A percentile compares a stretch with the other conserved stretches of the same genome.
Evolutionary conservation across 106 monocot species (phyloP).

Genomic region (Acorus gramineus): DNA sequence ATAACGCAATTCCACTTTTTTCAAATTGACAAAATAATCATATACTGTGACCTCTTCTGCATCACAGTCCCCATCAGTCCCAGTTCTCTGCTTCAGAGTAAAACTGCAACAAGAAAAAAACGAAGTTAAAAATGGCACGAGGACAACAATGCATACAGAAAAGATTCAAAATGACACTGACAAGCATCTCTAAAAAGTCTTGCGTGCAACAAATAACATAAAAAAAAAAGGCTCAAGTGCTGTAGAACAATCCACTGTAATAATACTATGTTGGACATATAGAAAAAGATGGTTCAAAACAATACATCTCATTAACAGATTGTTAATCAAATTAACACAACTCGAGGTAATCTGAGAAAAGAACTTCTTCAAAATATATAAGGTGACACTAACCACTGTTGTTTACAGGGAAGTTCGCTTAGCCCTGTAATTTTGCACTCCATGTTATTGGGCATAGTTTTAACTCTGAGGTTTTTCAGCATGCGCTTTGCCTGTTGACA

Average conservation of each 20-base stretch:
- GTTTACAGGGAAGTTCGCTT: conserved; percentile 66
- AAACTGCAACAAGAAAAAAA: conserved; percentile 32
- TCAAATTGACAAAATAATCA: conserved; percentile 58
- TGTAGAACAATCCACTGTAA: too few species aligned
- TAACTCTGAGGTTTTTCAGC: conserved; percentile 77
- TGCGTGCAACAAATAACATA: neutral
- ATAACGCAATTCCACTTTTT: conserved; percentile 31
- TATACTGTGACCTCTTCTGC: conserved; percentile 52
- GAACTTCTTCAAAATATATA: too few species aligned
- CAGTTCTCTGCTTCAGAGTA: conserved; percentile 42
- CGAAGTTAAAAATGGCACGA: neutral
- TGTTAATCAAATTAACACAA: too few species aligned
- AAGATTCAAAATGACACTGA: too few species aligned
- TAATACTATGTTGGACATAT: too few species aligned
- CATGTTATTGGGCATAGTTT: conserved; percentile 25
- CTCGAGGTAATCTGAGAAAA: too few species aligned
- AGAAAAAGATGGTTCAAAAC: too few species aligned
- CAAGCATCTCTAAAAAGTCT: neutral
- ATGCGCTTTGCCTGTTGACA: conserved; percentile 58
- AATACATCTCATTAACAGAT: too few species aligned
- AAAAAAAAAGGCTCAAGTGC: neutral
- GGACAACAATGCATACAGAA: neutral
- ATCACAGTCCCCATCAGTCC: conserved; percentile 27
- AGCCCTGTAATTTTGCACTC: conserved; percentile 85
- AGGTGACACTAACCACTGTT: conserved; percentile 33